Percentiles rank a stretch among this genome's conserved stretches.
Conservation (phyloP, 495 filamentous ascomycete genomes). For the Xylaria cubensis region DNA sequence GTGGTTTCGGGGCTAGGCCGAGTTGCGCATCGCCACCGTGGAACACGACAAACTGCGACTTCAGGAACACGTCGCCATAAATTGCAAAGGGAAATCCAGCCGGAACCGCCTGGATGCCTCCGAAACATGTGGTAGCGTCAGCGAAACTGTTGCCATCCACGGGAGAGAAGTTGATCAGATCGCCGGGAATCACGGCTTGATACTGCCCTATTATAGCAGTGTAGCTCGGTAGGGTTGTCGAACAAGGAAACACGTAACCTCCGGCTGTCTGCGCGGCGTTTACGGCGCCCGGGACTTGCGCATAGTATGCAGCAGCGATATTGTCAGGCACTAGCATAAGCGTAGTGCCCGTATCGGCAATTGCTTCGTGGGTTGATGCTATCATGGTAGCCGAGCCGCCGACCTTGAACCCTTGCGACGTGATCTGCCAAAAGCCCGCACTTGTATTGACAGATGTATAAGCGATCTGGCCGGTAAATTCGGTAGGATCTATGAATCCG, state of each 20-base stretch:
- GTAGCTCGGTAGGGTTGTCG: constrained; percentile 65
- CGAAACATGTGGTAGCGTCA: constrained; percentile 63
- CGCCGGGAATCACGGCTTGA: constrained; percentile 63
- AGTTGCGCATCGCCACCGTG: constrained; percentile 60
- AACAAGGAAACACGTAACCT: constrained; percentile 75
- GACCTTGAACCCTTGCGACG: constrained; percentile 64
- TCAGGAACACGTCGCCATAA: constrained; percentile 84
- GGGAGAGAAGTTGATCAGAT: constrained; percentile 66
- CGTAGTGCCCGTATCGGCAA: constrained; percentile 73
- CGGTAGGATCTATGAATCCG: constrained; percentile 63
- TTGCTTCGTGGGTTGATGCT: constrained; percentile 46
- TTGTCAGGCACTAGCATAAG: constrained; percentile 68
- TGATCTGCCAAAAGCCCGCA: constrained; percentile 78
- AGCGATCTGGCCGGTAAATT: constrained; percentile 67
- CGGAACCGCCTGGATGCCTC: constrained; percentile 67
- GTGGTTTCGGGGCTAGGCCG: constrained; percentile 66
- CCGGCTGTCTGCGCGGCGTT: constrained; percentile 61
- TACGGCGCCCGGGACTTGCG: constrained; percentile 61
- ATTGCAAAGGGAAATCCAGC: constrained; percentile 71
- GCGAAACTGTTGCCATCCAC: constrained; percentile 46
- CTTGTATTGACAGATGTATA: constrained; percentile 65
- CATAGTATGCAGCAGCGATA: constrained; percentile 72
- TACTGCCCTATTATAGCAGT: constrained; percentile 64
- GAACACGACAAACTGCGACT: constrained; percentile 82
- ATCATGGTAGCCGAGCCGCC: constrained; percentile 42